phyloP scores from a whole-genome alignment of 1,139 yeast genomes.

The Taphrina populina region DNA sequence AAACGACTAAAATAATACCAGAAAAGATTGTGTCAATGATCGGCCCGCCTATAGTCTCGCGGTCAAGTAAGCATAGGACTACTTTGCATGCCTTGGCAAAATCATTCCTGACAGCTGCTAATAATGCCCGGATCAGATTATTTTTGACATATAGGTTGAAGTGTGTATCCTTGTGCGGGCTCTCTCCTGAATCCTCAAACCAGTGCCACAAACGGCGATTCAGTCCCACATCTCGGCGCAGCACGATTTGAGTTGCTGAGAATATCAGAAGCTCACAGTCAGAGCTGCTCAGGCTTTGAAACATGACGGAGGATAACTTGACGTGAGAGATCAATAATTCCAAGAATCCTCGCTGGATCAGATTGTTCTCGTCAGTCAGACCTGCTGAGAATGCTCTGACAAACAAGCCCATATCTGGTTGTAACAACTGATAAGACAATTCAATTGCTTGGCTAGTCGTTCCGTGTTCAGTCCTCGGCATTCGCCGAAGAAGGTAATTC shows the following conservation, averaged over 20 bases:
- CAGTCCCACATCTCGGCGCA: constrained; percentile 86
- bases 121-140: constrained; percentile 2
- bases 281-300: constrained; percentile 55
- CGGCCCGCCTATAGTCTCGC: constrained; percentile 8
- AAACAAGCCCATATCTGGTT: constrained; percentile 42
- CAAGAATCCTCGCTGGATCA: constrained; percentile 85
- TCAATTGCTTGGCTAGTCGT: neutral
- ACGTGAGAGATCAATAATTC: constrained; percentile 71
- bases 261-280: constrained; percentile 47
- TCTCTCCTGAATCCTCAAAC: constrained; percentile 67
- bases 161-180: neutral
- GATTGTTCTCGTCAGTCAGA: constrained; percentile 58
- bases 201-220: constrained; percentile 91
- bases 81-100: constrained; percentile 2
- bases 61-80: constrained; percentile 12
- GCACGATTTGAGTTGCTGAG: constrained; percentile 63
- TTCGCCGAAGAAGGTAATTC: neutral
- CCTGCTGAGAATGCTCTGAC: constrained; percentile 72
- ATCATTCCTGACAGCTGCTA: neutral
- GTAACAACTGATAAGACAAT: neutral
- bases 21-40: neutral
- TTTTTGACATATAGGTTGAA: neutral
- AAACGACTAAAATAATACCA: neutral
- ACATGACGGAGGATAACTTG: constrained; percentile 61
- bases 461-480: neutral